Percentiles rank a stretch among this genome's conserved stretches.
Conservation (phyloP, 768 basidiomycete genomes). For the Terana coerulea region DNA sequence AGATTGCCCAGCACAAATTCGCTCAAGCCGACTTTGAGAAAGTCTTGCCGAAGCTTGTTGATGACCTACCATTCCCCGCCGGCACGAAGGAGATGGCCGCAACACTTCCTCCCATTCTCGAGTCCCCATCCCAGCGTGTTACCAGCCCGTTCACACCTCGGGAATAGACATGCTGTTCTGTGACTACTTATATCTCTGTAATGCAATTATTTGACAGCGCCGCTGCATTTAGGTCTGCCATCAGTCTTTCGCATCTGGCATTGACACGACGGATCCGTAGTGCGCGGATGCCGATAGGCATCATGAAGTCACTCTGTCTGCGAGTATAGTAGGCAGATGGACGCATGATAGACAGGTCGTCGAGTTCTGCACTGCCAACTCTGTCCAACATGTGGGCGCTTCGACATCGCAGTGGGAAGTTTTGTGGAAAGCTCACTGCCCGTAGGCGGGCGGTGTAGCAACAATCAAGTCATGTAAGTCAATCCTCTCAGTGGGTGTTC, state of each 20-base stretch:
- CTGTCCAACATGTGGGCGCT: no score
- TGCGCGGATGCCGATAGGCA: no score
- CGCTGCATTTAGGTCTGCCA: background rate
- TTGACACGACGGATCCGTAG: background rate
- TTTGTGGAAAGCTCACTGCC: no score
- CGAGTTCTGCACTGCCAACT: no score
- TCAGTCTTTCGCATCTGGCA: background rate
- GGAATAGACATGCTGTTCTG: constrained; percentile 37
- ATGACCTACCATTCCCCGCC: constrained; percentile 88
- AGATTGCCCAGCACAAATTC: constrained; percentile 58
- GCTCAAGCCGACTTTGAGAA: constrained; percentile 72
- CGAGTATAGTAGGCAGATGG: no score
- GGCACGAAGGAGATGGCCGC: constrained; percentile 77
- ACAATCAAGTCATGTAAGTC: no score
- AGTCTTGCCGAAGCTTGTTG: constrained; percentile 77
- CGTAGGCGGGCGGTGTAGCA: no score
- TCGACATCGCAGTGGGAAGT: no score
- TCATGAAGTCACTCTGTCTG: no score
- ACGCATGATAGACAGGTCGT: no score
- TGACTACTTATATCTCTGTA: constrained; percentile 1
- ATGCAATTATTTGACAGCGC: constrained; percentile 2
- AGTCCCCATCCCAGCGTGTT: constrained; percentile 66
- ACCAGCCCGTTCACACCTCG: constrained; percentile 74
- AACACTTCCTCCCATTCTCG: constrained; percentile 59
- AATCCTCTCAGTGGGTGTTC: no score